Evolutionary conservation across 176 grass and related monocot genomes (phyloP), one percentile per base, ranked within the genome.

Genomic region (Rhynchospora pubera): DNA sequence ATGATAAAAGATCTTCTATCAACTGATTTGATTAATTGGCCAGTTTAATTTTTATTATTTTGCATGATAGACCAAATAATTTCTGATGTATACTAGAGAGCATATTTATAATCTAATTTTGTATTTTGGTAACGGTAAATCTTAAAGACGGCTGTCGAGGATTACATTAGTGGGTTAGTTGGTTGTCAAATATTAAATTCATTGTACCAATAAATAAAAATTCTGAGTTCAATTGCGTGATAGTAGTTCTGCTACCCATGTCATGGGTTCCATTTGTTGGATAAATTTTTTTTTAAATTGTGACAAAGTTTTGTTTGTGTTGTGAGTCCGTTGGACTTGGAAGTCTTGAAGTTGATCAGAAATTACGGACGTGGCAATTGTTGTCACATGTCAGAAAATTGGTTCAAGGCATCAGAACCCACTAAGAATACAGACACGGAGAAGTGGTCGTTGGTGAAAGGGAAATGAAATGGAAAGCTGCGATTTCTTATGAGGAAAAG

Each of bases 371-470:
- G 59, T 48, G 43, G 30, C 43, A 81, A 65, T 59, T 78, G 6
- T 52, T 28, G 34, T 79, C 32, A 34, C 32, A 1, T 39, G 21
- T 64, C 39, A 81, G 5, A 47, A 75, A 75, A 44, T 81, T 43
- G 79, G 9, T 9, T 81, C 79, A 81, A 65, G 79, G 59, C 39
- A 81, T 65, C 60, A 52, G 2, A 81, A 46, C 43, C 79, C 39
- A 65, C 60, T 21, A 48, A 16, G 60, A 19, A 81, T 65, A 62
- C 30, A 52, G 59, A 64, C 79, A 81, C 57, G 11, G 5, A 81
- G 79, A 81, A 30, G 16, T 18, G 78, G 78, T 16, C 42, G 3
- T 65, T 65, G 56, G 2, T 81, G 79, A 81, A 81, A 81, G 57
- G 7, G 79, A 80, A 63, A 55, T 62, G 78, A 64, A 63, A 62